Base-by-base conservation (phyloP, 2,329 filamentous ascomycete genomes). In the Rugonectria rugulosa region DNA sequence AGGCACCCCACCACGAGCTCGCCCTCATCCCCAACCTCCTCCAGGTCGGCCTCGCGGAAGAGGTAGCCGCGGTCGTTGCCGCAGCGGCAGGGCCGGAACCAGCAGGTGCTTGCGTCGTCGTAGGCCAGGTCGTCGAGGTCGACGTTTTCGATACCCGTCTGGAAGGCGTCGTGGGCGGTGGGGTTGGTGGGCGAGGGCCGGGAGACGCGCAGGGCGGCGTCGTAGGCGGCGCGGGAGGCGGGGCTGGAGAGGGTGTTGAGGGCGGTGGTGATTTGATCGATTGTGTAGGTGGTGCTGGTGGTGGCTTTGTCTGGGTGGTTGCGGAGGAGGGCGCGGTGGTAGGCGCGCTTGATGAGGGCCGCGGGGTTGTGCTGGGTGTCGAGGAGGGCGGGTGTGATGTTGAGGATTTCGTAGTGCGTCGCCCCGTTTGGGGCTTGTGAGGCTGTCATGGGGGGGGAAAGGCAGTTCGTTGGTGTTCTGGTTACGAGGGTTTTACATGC, bases 201-300 rank as follows among this genome's bases (percentile, higher is more conserved):
- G 27, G 68, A 62, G 42, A 73, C 69, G 24, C 75, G 74, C 31
- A 87, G 72, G 11, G 75, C 69, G 7, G 74, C 72, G 68, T 88
- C 81, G 74, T 89, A 89, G 37, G 79, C 76, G 4, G 73, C 70
- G 46, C 83, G 80, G 43, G 76, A 74, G 38, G 68, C 64, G 3
- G 79, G 73, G 55, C 79, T 76, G 10, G 83, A 84, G 42, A 90
- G 79, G 1, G 81, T 76, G 9, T 75, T 75, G 72, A 82, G 87
- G 36, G 87, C 87, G 32, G 77, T 70, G 43, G 83, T 80, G 68
- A 89, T 88, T 65, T 88, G 83, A 71, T 89, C 87, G 56, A 89
- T 74, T 2, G 84, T 83, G 70, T 78, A 85, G 20, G 59, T 23
- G 19, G 57, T 43, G n/a, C n/a, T n/a, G 40, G 56, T 45, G 43